Evolutionary conservation across 2,329 filamentous ascomycete genomes (phyloP), one percentile per base, ranked within the genome.

Genomic region (Aspergillus melleus): DNA sequence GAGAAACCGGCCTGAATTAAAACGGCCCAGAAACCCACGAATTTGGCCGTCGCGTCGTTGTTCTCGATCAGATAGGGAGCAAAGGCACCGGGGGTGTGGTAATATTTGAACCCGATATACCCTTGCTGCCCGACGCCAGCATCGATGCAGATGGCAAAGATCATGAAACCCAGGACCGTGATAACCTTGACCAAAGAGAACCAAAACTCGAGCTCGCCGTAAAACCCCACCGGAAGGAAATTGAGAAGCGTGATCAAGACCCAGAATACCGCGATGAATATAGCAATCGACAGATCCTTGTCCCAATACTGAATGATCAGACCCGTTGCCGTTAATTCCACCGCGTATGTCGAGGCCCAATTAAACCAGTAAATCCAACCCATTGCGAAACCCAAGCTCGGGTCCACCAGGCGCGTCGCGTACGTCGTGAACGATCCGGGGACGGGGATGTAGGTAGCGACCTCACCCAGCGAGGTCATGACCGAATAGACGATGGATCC

Each of bases 331-430:
- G 85, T 88, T 46, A 92, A 79, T 70, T 92, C 89, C 14, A 91
- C 82, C 0, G 88, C 88, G 64, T 85, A 90, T 0, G 89, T 91
- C 57, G 88, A 85, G n/a, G 86, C 82, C 88, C 88, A 93, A 51
- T 84, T 87, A 68, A 91, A 91, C 87, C 88, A 92, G 75, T 92
- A 93, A 57, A 90, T 86, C 90, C 90, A 93, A 16, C 90, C 90
- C 82, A 92, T 88, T 24, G 88, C 83, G 68, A 92, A 92, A 14
- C 88, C 89, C 56, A 91, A 79, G 54, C 86, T 86, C 12, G 85
- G 87, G 68, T 90, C 87, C 62, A 91, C 83, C 68, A 93, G 92
- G n/a, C 90, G 88, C 44, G 86, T 83, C n/a, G 90, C 89, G 68
- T 92, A 93, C 42, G 87, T 83, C 46, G 89, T 90, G 72, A 92